Percentiles rank a stretch among this genome's conserved stretches.
Evolutionary conservation across 306 rosid genomes (phyloP).

Genomic region (Vachellia collinsii): DNA sequence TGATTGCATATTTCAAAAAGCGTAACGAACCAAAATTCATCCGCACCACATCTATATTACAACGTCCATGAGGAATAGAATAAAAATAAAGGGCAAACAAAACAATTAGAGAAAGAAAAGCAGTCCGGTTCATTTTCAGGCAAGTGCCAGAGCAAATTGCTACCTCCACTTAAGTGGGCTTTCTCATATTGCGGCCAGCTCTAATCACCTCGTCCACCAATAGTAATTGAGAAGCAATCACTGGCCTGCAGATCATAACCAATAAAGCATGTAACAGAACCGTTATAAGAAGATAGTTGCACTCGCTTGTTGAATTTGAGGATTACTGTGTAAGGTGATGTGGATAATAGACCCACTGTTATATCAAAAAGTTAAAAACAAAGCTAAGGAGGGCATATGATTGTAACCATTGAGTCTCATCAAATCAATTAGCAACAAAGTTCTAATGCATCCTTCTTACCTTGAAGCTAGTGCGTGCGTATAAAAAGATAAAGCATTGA

Average conservation of each 20-base stretch:
- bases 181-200: slow-evolving; percentile 97
- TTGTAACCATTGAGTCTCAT: background rate
- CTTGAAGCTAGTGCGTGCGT: background rate
- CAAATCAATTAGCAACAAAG: background rate
- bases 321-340: background rate
- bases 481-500: slow-evolving; percentile 12
- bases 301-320: background rate
- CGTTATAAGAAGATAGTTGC: background rate
- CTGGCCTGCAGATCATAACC: slow-evolving; percentile 68
- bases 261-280: slow-evolving; percentile 12
- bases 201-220: slow-evolving; percentile 98
- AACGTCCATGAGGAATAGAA: background rate
- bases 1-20: slow-evolving; percentile 26
- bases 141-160: slow-evolving; percentile 12
- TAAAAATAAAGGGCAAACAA: background rate
- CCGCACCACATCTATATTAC: slow-evolving; percentile 30
- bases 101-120: background rate
- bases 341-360: background rate
- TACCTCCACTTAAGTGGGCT: slow-evolving; percentile 63
- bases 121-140: slow-evolving; percentile 13
- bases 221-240: slow-evolving; percentile 86
- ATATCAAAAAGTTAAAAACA: background rate
- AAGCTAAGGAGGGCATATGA: background rate
- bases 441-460: background rate
- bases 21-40: slow-evolving; percentile 29